Evolutionary conservation across 805 yeast species (phyloP).

Genomic region (Wickerhamomyces subpelliculosus): DNA sequence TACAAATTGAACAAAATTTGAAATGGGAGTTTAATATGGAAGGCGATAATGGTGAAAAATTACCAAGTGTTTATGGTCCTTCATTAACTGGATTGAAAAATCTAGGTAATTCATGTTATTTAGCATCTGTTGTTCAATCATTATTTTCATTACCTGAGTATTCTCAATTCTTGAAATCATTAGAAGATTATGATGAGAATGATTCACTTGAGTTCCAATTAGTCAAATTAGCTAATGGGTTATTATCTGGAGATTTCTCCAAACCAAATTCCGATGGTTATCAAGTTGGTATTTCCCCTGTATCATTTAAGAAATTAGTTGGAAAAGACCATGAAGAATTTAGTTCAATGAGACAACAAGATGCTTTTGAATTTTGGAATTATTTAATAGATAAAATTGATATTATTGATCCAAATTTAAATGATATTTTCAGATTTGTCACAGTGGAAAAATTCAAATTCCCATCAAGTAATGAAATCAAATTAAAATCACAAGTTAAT

Average conservation of each 20-base stretch:
- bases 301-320: conserved; percentile 64
- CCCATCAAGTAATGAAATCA: conserved; percentile 48
- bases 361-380: conserved; percentile 83
- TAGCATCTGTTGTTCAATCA: conserved; percentile 75
- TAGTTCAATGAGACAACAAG: conserved; percentile 85
- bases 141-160: conserved; percentile 39
- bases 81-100: conserved; percentile 82
- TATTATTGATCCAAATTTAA: conserved; percentile 26
- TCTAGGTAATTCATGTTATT: conserved; percentile 88
- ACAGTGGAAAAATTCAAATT: conserved; percentile 56
- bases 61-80: conserved; percentile 64
- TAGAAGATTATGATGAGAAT: conserved; percentile 31
- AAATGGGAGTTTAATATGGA: conserved; percentile 89
- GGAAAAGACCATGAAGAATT: conserved; percentile 82
- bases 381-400: conserved; percentile 63
- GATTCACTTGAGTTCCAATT: conserved; percentile 68
- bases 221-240: conserved; percentile 72
- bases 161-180: conserved; percentile 23
- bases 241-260: conserved; percentile 68
- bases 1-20: conserved; percentile 88
- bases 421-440: conserved; percentile 55
- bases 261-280: conserved; percentile 43
- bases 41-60: conserved; percentile 57
- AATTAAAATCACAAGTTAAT: conserved; percentile 44
- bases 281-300: conserved; percentile 74